Conservation (phyloP, 345 rosid genomes). For the Reutealis trisperma region DNA sequence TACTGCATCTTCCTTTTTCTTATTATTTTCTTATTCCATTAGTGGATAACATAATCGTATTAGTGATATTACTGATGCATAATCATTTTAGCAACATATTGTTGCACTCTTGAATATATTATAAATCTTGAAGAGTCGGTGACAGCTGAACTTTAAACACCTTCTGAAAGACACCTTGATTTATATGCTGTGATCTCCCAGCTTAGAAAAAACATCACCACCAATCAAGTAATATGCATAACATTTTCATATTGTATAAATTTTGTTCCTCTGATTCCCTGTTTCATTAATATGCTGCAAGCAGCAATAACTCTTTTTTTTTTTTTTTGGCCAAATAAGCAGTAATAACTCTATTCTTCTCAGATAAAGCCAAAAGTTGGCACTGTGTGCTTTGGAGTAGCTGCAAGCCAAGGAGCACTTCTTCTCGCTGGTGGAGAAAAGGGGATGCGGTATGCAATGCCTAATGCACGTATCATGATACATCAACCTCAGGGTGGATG, state of each 20-base stretch:
- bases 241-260: neutral
- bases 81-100: too few species aligned
- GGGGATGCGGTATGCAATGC: constrained; percentile 97
- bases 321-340: too few species aligned
- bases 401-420: constrained; percentile 93
- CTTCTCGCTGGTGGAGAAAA: constrained; percentile 96
- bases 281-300: neutral
- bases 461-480: constrained; percentile 89
- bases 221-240: neutral
- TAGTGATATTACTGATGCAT: neutral
- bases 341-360: constrained; percentile 14
- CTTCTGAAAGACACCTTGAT: neutral
- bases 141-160: neutral
- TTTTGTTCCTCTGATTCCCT: neutral
- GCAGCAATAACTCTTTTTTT: neutral
- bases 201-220: neutral
- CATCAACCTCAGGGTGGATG: constrained; percentile 94
- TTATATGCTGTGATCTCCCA: neutral
- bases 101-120: neutral
- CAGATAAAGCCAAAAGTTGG: constrained; percentile 97
- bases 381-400: constrained; percentile 90
- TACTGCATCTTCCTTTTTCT: constrained; percentile 1
- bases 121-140: constrained; percentile 14
- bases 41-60: neutral
- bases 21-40: neutral